Evolutionary conservation across 345 rosid genomes (phyloP).

Genomic region (Lagerstroemia speciosa): DNA sequence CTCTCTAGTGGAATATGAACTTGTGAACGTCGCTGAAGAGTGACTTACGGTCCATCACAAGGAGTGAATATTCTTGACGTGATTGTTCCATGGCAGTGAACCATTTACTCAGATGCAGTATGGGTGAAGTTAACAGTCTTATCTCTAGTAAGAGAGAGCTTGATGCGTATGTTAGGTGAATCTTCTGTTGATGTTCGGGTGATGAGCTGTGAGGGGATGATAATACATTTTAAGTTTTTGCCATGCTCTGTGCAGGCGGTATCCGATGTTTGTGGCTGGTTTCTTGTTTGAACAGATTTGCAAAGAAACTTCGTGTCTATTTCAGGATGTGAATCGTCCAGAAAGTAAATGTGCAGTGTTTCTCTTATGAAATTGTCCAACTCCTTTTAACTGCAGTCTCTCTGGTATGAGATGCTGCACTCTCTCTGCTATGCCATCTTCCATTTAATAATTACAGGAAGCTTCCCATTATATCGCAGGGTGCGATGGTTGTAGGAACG

Average conservation of each 20-base stretch:
- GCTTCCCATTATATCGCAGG: no score
- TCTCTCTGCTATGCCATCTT: background rate
- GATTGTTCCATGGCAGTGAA: slow-evolving; percentile 7
- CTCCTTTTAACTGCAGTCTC: background rate
- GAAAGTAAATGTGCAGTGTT: slow-evolving; percentile 1
- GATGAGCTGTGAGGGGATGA: background rate
- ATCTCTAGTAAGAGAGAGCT: slow-evolving; percentile 4
- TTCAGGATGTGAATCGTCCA: background rate
- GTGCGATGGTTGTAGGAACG: background rate
- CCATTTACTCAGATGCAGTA: background rate
- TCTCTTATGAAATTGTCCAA: background rate
- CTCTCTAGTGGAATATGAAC: slow-evolving; percentile 79
- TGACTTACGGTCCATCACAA: slow-evolving; percentile 25
- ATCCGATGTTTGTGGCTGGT: background rate
- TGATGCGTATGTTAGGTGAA: slow-evolving; percentile 6
- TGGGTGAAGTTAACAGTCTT: background rate
- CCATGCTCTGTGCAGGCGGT: background rate
- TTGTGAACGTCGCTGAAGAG: slow-evolving; percentile 61
- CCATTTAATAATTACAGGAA: background rate
- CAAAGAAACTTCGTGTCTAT: slow-evolving; percentile 3
- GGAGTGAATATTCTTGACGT: slow-evolving; percentile 11
- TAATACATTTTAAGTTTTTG: background rate
- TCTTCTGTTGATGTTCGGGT: slow-evolving; percentile 1
- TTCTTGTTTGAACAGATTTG: background rate
- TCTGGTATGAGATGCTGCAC: background rate